phyloP scores from a whole-genome alignment of 306 rosid genomes.

The apple (Malus domestica) region ASM211411v1 NC_041800.1:19943233-19943732 shows the following conservation, averaged over 20 bases:
- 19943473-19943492: conserved; percentile 84
- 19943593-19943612: conserved; percentile 60
- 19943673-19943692: background rate
- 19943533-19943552: conserved; percentile 82
- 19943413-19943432: background rate
- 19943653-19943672: background rate
- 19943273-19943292: background rate
- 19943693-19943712: background rate
- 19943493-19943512: conserved; percentile 97
- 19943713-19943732: background rate
- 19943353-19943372: background rate
- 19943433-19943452: conserved; percentile 29
- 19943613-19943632: background rate
- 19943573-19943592: conserved; percentile 50
- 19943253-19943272: background rate
- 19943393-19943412: background rate
- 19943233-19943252: background rate
- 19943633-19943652: background rate
- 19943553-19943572: conserved; percentile 75
- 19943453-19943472: conserved; percentile 52
- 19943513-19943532: conserved; percentile 92
- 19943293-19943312: too few species aligned
- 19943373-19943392: background rate
- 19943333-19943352: background rate
- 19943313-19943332: background rate